Conservation (phyloP, 768 basidiomycete species). For the Cystofilobasidium bisporidii region DNA sequence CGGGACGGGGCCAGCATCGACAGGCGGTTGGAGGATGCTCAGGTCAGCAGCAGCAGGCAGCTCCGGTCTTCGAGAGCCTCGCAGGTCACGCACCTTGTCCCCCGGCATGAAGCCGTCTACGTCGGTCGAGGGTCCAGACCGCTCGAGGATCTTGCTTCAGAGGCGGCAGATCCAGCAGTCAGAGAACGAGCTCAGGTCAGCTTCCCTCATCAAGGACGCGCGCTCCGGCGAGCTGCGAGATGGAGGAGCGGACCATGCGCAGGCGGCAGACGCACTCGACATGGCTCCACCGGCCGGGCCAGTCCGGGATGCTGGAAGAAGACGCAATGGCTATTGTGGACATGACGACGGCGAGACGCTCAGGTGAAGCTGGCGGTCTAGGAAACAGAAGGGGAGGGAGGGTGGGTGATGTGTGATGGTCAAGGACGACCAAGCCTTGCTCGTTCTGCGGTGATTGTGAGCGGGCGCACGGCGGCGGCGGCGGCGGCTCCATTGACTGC, state of each 20-base stretch:
- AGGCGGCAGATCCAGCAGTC: too few relatives aligned
- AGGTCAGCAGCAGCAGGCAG: neutral
- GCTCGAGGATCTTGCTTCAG: constrained; percentile 23
- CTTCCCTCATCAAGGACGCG: too few relatives aligned
- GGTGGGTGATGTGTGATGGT: too few relatives aligned
- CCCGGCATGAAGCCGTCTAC: neutral
- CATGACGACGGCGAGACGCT: too few relatives aligned
- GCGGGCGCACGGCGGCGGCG: too few relatives aligned
- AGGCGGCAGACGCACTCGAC: constrained; percentile 13
- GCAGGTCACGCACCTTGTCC: neutral
- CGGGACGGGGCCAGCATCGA: neutral
- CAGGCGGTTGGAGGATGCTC: neutral
- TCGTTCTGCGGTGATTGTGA: too few relatives aligned
- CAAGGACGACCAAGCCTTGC: too few relatives aligned
- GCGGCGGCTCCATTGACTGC: too few relatives aligned
- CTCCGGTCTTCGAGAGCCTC: too few relatives aligned
- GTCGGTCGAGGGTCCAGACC: constrained; percentile 8
- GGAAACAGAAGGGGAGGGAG: too few relatives aligned
- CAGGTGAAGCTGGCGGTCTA: too few relatives aligned
- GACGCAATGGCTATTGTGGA: constrained; percentile 4
- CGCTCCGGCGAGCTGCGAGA: neutral
- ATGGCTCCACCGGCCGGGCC: constrained; percentile 24
- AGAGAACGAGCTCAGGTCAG: too few relatives aligned
- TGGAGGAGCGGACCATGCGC: neutral
- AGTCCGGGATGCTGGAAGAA: constrained; percentile 4